Evolutionary conservation across 495 filamentous ascomycete species (phyloP).

Genomic region (Filosporella fistucella): DNA sequence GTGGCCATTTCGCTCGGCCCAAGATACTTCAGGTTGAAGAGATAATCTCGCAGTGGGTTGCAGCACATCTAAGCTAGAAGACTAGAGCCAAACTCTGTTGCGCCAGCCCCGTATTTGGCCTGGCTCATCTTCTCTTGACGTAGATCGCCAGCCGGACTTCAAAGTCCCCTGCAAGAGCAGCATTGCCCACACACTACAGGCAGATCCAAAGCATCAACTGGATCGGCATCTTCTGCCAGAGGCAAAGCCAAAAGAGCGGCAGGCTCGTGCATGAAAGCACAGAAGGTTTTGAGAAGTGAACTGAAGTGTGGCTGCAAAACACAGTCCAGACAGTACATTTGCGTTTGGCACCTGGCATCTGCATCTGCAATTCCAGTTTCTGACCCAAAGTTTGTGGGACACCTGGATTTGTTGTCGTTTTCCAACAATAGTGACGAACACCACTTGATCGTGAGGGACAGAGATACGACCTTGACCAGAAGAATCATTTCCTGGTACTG

Average conservation of each 20-base stretch:
- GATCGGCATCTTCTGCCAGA: constrained; percentile 8
- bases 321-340: neutral
- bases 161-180: constrained; percentile 6
- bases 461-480: too few relatives aligned
- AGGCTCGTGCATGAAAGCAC: too few relatives aligned
- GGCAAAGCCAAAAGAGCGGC: too few relatives aligned
- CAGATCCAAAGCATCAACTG: constrained; percentile 10
- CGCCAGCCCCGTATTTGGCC: neutral
- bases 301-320: neutral
- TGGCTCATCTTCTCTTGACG: constrained; percentile 6
- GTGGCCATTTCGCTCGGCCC: constrained; percentile 7
- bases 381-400: too few relatives aligned
- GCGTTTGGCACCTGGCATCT: neutral
- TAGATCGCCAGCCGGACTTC: constrained; percentile 10
- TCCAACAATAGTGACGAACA: too few relatives aligned
- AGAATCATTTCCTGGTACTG: too few relatives aligned
- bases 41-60: neutral
- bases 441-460: too few relatives aligned
- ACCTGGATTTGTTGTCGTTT: too few relatives aligned
- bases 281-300: neutral
- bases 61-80: neutral
- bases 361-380: neutral
- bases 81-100: constrained; percentile 3
- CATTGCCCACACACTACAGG: constrained; percentile 9
- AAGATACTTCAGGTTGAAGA: neutral